Base-by-base conservation (phyloP, 805 yeast species). In the Kregervanrija pseudodelftensis region DNA sequence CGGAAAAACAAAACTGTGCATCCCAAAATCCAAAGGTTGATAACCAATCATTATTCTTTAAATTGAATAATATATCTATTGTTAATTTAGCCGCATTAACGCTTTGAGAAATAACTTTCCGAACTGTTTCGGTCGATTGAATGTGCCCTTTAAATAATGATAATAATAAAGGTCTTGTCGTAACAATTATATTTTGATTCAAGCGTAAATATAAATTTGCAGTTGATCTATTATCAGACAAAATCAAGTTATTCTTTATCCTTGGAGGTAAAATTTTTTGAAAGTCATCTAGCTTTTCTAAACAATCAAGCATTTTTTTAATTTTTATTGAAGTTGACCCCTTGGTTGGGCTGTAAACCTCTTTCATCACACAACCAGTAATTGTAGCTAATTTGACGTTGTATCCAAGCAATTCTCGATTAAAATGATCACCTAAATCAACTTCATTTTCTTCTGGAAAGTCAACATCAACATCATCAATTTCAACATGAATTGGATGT, bases 1-100 rank as follows among this genome's bases (percentile, higher is more conserved):
- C 51, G 1, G 66, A 62, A 35, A 62, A 61, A 34, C 62, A 45
- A 42, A 56, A 59, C 41, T 64, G 56, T 9, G 65, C 64, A 50
- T 62, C 66, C 61, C 64, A 60, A 46, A 62, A 61, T 10, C 66
- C 66, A 52, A 57, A 61, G 31, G 63, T 55, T 5, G 65, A 60
- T 36, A 61, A 57, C 57, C 63, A 51, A 0, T 59, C 60, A 37
- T 54, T 49, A 11, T 49, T 53, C 13, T 53, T 50, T 28, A 62
- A 48, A 7, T 37, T 38, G 11, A 39, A 31, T 11, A 48, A 32
- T 5, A 48, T 45, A 36, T 48, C 45, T 34, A 48, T 48, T 16
- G 32, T 45, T 9, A 30, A 30, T 10, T 41, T 48, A 11, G 51
- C 46, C 10, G 64, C 58, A 36, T 52, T 54, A 9, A 61, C 48